Evolutionary conservation across 768 basidiomycete genomes (phyloP).

Genomic region (Rubroboletus satanas): DNA sequence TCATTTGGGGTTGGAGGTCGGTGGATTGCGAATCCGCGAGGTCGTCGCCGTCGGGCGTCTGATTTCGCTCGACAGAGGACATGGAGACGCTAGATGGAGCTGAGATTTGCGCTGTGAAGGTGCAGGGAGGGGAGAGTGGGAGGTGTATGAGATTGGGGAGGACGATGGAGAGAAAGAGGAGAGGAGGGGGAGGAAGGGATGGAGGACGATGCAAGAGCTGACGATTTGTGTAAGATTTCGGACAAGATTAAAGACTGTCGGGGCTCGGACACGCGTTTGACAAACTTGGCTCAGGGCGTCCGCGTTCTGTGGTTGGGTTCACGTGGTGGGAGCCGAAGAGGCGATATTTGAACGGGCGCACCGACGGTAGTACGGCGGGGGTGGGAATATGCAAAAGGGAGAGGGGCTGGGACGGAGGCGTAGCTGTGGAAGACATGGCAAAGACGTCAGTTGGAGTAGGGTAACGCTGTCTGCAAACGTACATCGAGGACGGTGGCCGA

Average conservation of each 20-base stretch:
- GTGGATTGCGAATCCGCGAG: constrained; percentile 30
- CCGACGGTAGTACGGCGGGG: constrained; percentile 22
- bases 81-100: constrained; percentile 27
- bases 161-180: constrained; percentile 10
- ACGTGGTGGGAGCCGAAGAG: constrained; percentile 36
- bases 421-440: constrained; percentile 22
- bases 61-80: constrained; percentile 39
- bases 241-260: constrained; percentile 33
- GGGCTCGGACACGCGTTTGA: constrained; percentile 35
- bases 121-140: constrained; percentile 30
- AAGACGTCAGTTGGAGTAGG: constrained; percentile 24
- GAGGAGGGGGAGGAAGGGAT: constrained; percentile 7
- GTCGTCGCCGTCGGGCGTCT: constrained; percentile 40
- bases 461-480: constrained; percentile 22
- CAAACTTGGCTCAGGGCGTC: constrained; percentile 33
- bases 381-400: neutral
- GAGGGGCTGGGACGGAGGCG: constrained; percentile 7
- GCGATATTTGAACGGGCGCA: constrained; percentile 12
- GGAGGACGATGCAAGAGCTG: constrained; percentile 21
- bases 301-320: constrained; percentile 30
- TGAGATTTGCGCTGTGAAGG: constrained; percentile 25
- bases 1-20: constrained; percentile 45
- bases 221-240: constrained; percentile 32
- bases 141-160: constrained; percentile 10
- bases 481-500: constrained; percentile 18